Conservation (phyloP, 2,329 filamentous ascomycete genomes). For the Fusarium goolgardi region DNA sequence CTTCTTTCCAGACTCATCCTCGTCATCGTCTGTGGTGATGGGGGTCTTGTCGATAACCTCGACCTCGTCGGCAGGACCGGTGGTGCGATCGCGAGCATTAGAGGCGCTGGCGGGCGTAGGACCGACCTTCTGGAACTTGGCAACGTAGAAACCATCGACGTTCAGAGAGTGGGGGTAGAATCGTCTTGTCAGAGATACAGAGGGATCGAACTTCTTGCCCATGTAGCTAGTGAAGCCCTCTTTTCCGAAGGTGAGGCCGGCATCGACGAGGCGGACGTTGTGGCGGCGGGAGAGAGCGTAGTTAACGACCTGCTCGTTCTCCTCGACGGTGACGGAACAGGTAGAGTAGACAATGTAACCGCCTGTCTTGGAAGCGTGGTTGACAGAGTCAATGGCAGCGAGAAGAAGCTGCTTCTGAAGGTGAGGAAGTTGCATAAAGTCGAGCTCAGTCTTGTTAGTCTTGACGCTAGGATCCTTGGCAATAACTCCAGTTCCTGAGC, state of each 20-base stretch:
- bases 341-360: slow-evolving; percentile 98
- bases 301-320: slow-evolving; percentile 89
- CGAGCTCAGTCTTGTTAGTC: slow-evolving; percentile 96
- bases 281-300: slow-evolving; percentile 92
- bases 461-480: slow-evolving; percentile 97
- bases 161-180: slow-evolving; percentile 95
- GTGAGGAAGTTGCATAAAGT: slow-evolving; percentile 94
- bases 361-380: slow-evolving; percentile 90
- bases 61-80: slow-evolving; percentile 49
- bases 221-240: slow-evolving; percentile 92
- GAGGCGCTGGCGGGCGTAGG: slow-evolving; percentile 71
- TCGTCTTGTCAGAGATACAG: slow-evolving; percentile 82
- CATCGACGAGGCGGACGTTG: slow-evolving; percentile 93
- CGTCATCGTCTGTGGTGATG: slow-evolving; percentile 62
- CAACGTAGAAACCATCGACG: slow-evolving; percentile 98
- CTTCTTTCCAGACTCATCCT: slow-evolving; percentile 44
- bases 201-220: slow-evolving; percentile 90
- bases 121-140: slow-evolving; percentile 94
- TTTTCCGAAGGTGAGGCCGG: slow-evolving; percentile 88
- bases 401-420: slow-evolving; percentile 94
- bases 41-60: slow-evolving; percentile 76
- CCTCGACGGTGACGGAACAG: slow-evolving; percentile 92
- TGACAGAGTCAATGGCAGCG: slow-evolving; percentile 92
- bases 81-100: slow-evolving; percentile 49
- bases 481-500: slow-evolving; percentile 96